Base-by-base conservation (phyloP, 768 basidiomycete genomes). In the Sistotremastrum suecicum region DNA sequence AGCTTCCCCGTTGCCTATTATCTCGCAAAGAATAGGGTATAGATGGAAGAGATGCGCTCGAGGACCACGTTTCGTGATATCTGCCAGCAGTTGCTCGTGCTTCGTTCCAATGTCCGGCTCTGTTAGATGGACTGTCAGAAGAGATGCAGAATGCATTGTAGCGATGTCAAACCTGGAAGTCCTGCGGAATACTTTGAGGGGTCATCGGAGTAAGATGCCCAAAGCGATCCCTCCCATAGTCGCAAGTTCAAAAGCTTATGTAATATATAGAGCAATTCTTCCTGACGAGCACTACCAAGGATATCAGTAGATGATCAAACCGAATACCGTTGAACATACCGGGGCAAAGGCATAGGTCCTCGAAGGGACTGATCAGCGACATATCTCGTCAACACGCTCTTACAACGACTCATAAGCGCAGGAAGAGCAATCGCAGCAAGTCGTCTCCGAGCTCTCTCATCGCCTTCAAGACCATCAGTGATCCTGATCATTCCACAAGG, bases 41-140 rank as follows among this genome's bases (percentile, higher is more conserved):
- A 94, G 80, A 56, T 90, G 80, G 70, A 94, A 94, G 7, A 98
- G 64, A 54, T 94, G 91, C 0, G 83, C 89, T 10, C 77, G 70
- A 0, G 76, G 60, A 1, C 91, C 91, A 1, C 84, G 76, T 52
- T 75, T 76, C 8, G 83, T 75, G 0, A 82, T 75, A 48, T 88
- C 79, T 0, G 78, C 68, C 20, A 92, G 69, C 3, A 85, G 65
- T 8, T 65, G 63, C 38, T 8, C 31, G 6, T 7, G 43, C n/a
- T 34, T 38, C 45, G 29, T 42, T 45, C 30, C 5, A 32, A 1
- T 49, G 11, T 7, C 2, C 20, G 20, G 20, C 2, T 20, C 20
- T 20, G n/a, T n/a, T n/a, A n/a, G n/a, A n/a, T n/a, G n/a, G n/a
- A n/a, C n/a, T n/a, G n/a, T n/a, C n/a, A n/a, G n/a, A n/a, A n/a